A percentile compares a stretch with the other conserved stretches of the same genome.
These are phyloP conservation scores for Gamsiella multidivaricata DNA, from an alignment of 192 early-diverging fungal species.

Conservation along the genomic window DNA sequence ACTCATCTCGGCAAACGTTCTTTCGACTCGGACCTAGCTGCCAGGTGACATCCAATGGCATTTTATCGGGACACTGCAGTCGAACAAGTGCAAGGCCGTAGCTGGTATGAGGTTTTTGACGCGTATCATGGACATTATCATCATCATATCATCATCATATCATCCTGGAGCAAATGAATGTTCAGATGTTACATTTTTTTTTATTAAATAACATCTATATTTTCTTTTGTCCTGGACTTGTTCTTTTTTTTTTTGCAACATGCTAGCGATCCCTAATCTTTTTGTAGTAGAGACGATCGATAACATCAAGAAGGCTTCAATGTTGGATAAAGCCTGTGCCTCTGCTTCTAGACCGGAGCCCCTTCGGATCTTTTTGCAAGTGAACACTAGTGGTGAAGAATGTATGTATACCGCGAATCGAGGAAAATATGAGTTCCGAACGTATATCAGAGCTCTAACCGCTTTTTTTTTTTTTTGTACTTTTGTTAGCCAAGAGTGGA, in stretches of 20 bases:
- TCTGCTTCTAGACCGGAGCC: slow-evolving; percentile 57
- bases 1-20: neutral
- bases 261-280: slow-evolving; percentile 81
- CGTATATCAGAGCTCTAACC: neutral
- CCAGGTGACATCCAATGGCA: slow-evolving; percentile 96
- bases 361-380: slow-evolving; percentile 89
- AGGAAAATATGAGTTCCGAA: neutral
- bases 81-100: slow-evolving; percentile 95
- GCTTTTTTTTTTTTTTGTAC: slow-evolving; percentile 17
- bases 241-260: neutral
- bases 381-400: slow-evolving; percentile 95
- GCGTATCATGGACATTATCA: no score
- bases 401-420: slow-evolving; percentile 56
- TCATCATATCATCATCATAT: no score
- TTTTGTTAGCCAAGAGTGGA: slow-evolving; percentile 76
- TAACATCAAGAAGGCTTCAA: slow-evolving; percentile 82
- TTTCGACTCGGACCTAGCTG: slow-evolving; percentile 55
- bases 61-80: slow-evolving; percentile 96
- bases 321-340: slow-evolving; percentile 82
- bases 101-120: slow-evolving; percentile 68
- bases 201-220: no score
- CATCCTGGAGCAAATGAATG: no score
- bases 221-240: no score
- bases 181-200: no score
- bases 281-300: slow-evolving; percentile 95